Percentiles rank a stretch among this genome's conserved stretches.
Conservation (phyloP, 1,139 yeast species). For the Yamadazyma mexicana region DNA sequence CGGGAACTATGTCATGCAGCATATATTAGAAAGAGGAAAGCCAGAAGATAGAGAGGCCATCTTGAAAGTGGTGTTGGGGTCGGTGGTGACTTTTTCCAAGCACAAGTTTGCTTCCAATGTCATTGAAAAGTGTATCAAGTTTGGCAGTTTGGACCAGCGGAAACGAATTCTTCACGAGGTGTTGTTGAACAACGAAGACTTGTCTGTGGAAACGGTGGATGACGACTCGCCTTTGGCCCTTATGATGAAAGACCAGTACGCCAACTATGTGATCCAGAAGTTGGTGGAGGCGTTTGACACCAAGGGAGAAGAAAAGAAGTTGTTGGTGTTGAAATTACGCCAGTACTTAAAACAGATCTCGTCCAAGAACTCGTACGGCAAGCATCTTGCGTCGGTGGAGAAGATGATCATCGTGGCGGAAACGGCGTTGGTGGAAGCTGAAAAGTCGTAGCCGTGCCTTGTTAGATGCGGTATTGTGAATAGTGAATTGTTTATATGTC, state of each 20-base stretch:
- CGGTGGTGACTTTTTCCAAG: constrained; percentile 79
- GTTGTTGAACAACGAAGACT: constrained; percentile 49
- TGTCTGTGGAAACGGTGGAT: constrained; percentile 43
- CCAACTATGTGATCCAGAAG: constrained; percentile 94
- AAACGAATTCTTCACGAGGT: constrained; percentile 62
- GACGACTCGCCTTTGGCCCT: constrained; percentile 67
- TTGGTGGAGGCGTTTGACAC: constrained; percentile 76
- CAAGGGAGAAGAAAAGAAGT: constrained; percentile 61
- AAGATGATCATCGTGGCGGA: constrained; percentile 63
- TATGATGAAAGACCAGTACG: constrained; percentile 98
- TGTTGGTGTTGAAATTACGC: constrained; percentile 60
- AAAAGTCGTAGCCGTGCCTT: constrained; percentile 18
- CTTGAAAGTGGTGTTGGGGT: constrained; percentile 44
- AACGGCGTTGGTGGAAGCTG: constrained; percentile 47
- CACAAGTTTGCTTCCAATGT: constrained; percentile 98
- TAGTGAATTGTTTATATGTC: constrained; percentile 14
- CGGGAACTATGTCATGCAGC: constrained; percentile 97
- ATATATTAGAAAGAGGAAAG: constrained; percentile 80
- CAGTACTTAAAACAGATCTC: constrained; percentile 62
- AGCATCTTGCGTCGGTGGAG: constrained; percentile 86
- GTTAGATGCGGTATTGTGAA: constrained; percentile 13
- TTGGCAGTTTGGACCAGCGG: constrained; percentile 66
- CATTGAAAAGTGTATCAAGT: constrained; percentile 87
- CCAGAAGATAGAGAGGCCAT: constrained; percentile 44
- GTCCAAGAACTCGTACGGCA: constrained; percentile 61